Conservation (phyloP, 257 asterid species). For the Plantago elongata region DNA sequence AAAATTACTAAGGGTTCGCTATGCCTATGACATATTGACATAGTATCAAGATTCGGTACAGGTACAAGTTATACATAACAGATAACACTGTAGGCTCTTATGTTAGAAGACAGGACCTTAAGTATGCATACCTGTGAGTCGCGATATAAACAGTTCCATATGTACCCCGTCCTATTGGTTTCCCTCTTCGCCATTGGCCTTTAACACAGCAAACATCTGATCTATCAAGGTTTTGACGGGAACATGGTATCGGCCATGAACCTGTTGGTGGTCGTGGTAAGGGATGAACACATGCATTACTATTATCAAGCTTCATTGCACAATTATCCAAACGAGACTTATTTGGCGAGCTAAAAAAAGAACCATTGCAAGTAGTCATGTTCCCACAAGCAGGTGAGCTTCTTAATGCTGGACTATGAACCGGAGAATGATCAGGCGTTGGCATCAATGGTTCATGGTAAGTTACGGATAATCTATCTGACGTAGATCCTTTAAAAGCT, state of each 20-base stretch:
- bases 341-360: constrained; percentile 21
- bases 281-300: constrained; percentile 46
- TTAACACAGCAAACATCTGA: constrained; percentile 33
- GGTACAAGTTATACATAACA: no score
- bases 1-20: no score
- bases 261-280: constrained; percentile 74
- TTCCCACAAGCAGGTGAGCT: constrained; percentile 27
- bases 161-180: constrained; percentile 75
- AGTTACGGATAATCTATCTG: constrained; percentile 32
- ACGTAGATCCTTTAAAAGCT: constrained; percentile 22
- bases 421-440: constrained; percentile 49
- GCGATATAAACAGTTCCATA: constrained; percentile 85
- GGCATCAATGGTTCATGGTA: constrained; percentile 26
- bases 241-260: constrained; percentile 40
- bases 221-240: constrained; percentile 37
- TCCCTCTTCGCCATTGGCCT: constrained; percentile 80
- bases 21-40: no score
- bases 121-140: constrained; percentile 51
- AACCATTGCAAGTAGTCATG: constrained; percentile 18
- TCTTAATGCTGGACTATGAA: constrained; percentile 35
- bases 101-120: not conserved
- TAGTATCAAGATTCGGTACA: no score
- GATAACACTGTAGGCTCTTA: no score
- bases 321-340: constrained; percentile 45
- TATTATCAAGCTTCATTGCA: constrained; percentile 32